These are phyloP conservation scores for Marchantia paleacea DNA, from an alignment of 225 moss, liverwort and hornwort species.

Conservation along the genomic window DNA sequence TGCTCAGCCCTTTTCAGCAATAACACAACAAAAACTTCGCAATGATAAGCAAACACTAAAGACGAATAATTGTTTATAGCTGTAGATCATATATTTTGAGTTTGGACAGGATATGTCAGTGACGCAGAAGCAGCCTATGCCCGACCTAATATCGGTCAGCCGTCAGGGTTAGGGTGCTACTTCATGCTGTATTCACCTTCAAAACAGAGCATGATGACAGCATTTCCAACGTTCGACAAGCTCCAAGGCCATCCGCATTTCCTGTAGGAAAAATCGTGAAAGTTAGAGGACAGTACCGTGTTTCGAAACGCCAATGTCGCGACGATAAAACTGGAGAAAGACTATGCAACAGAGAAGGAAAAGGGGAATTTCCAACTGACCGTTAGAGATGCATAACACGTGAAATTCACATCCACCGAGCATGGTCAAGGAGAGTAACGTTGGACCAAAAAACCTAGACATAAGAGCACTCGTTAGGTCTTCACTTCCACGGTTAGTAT, in stretches of 20 bases:
- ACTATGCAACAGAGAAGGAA: neutral
- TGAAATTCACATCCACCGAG: constrained; percentile 28
- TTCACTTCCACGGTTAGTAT: neutral
- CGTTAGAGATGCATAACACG: constrained; percentile 42
- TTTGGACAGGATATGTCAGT: neutral
- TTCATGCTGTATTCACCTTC: constrained; percentile 28
- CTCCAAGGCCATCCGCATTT: constrained; percentile 45
- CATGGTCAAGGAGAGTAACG: constrained; percentile 33
- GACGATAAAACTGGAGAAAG: neutral
- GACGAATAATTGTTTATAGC: neutral
- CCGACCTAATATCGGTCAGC: neutral
- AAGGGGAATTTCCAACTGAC: constrained; percentile 5
- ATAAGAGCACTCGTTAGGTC: neutral
- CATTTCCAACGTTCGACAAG: constrained; percentile 37
- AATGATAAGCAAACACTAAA: constrained; percentile 9
- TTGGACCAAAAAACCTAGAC: constrained; percentile 47
- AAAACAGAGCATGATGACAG: constrained; percentile 38
- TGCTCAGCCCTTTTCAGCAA: constrained; percentile 37
- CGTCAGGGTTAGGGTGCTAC: neutral
- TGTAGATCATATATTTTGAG: neutral
- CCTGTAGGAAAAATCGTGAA: constrained; percentile 10
- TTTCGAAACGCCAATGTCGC: neutral
- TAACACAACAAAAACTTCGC: constrained; percentile 18
- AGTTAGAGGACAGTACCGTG: too few species aligned
- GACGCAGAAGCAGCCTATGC: neutral